A percentile compares a stretch with the other conserved stretches of the same genome.
These are phyloP conservation scores for Aspergillus egyptiacus DNA, from an alignment of 495 filamentous ascomycete genomes.

Conservation along the genomic window DNA sequence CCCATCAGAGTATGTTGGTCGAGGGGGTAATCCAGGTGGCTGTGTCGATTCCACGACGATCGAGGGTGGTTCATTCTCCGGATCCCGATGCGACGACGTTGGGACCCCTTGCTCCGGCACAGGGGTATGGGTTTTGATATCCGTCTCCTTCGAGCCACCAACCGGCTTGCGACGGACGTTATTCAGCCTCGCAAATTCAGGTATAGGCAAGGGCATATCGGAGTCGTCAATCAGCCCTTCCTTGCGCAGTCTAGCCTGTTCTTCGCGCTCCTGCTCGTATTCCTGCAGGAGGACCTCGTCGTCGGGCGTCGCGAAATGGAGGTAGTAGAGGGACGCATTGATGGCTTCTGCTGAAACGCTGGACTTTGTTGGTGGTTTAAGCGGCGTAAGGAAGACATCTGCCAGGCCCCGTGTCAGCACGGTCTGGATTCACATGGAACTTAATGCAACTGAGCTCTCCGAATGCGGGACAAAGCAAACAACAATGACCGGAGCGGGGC, in stretches of 20 bases:
- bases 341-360: constrained; percentile 86
- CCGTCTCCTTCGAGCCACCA: constrained; percentile 14
- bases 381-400: constrained; percentile 93
- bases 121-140: constrained; percentile 8
- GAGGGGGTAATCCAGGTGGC: constrained; percentile 12
- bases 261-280: constrained; percentile 35
- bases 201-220: constrained; percentile 17
- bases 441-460: too few relatives aligned
- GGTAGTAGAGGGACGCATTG: constrained; percentile 79
- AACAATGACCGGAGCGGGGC: background rate
- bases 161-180: constrained; percentile 42
- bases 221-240: constrained; percentile 22
- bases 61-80: background rate
- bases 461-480: too few relatives aligned
- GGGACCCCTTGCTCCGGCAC: constrained; percentile 13
- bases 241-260: constrained; percentile 45
- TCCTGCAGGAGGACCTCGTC: constrained; percentile 49
- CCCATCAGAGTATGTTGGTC: constrained; percentile 9
- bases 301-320: constrained; percentile 68
- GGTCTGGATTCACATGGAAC: background rate
- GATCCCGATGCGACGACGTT: constrained; percentile 15
- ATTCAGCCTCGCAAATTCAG: constrained; percentile 35
- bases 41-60: background rate
- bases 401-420: background rate
- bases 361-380: constrained; percentile 74